These are phyloP conservation scores for Telopea speciosissima DNA, from an alignment of 177 flowering plant species.

Conservation along the genomic window DNA sequence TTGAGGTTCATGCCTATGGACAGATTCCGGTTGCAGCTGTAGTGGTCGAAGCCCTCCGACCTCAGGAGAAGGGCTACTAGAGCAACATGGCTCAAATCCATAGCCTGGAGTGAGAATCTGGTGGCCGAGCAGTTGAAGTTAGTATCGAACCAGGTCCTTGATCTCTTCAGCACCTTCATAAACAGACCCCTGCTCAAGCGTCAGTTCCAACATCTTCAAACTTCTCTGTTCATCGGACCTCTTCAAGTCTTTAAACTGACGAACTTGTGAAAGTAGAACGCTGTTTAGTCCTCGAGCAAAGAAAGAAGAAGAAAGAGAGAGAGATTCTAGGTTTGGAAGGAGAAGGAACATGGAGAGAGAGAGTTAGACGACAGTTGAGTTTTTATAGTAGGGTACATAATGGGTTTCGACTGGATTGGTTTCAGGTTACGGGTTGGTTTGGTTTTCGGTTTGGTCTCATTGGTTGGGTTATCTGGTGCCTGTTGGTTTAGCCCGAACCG, in stretches of 20 bases:
- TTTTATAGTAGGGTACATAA: too few relatives aligned
- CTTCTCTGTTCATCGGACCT: not conserved
- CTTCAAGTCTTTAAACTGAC: not conserved
- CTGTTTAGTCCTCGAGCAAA: too few relatives aligned
- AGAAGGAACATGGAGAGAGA: too few relatives aligned
- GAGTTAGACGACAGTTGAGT: too few relatives aligned
- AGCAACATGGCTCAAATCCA: constrained; percentile 92
- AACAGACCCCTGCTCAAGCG: constrained; percentile 75
- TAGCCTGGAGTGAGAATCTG: constrained; percentile 84
- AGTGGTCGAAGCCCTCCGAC: constrained; percentile 89
- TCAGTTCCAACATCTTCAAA: constrained; percentile 58
- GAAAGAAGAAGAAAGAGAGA: too few relatives aligned
- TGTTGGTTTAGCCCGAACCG: too few relatives aligned
- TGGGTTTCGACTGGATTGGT: too few relatives aligned
- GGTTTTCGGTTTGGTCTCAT: too few relatives aligned
- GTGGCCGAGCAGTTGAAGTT: constrained; percentile 91
- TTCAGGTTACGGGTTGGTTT: too few relatives aligned
- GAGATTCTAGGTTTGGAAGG: too few relatives aligned
- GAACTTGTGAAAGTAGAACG: too few relatives aligned
- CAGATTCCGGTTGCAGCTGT: constrained; percentile 70
- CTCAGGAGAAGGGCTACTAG: constrained; percentile 75
- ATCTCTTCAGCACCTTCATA: constrained; percentile 78
- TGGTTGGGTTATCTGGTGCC: too few relatives aligned
- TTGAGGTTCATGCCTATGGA: constrained; percentile 82
- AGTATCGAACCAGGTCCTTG: constrained; percentile 82